Evolutionary conservation across 2,329 filamentous ascomycete species (phyloP), one percentile per base, ranked within the genome.

Genomic region (Clonostachys solani): DNA sequence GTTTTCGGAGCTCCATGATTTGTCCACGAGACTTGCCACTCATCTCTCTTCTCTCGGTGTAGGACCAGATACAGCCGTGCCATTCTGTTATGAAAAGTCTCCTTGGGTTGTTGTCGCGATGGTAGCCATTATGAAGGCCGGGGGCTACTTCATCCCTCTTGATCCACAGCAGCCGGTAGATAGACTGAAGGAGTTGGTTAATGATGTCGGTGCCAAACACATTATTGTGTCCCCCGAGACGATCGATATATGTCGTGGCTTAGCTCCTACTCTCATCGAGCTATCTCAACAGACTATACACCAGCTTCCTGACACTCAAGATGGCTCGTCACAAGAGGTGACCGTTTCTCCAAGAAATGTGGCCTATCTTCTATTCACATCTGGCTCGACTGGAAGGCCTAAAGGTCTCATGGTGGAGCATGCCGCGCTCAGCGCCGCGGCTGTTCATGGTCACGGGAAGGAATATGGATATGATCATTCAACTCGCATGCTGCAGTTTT

Each of bases 401-500:
- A 52, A 54, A 40, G 52, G 52, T 42, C 16, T 54, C 10, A 40
- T 52, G 7, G 47, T 46, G 18, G 33, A 46, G 42, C 42, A 52
- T 43, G 0, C 64, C 10, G 45, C 18, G 65, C 5, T 44, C 33
- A 16, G 23, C 33, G 16, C 15, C 12, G 12, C 67, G 3, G 63
- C n/a, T 35, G 8, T 44, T 15, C 13, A n/a, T 6, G 45, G 37
- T 18, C 37, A 46, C 5, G 15, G 45, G 7, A 46, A 34, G 23
- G 19, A 13, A 3, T 46, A 34, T 35, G 33, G 33, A 16, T 46
- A 23, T 41, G 33, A 45, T 34, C 12, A 41, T n/a, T 12, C 13
- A 7, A 78, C 78, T 6, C 71, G 83, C 4, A 72, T 81, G 6
- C 50, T 81, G 42, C 74, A 78, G 47, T 76, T 75, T 47, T 72